phyloP scores from a whole-genome alignment of 2,329 filamentous ascomycete genomes.

The Leptographium galeiforme region DNA sequence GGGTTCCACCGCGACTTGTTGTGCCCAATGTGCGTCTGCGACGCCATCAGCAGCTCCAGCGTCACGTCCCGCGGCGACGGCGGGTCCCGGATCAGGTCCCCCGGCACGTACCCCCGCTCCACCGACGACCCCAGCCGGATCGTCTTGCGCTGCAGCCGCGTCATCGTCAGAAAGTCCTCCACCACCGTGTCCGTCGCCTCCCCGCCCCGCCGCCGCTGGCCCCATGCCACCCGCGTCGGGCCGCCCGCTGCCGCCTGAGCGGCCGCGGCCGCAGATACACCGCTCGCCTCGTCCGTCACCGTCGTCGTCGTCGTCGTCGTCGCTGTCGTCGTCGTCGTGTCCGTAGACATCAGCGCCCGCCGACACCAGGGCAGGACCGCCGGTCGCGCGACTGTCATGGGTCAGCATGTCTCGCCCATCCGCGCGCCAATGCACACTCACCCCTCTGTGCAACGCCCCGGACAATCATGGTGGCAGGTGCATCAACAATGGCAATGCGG shows the following conservation, averaged over 20 bases:
- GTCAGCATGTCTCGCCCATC: not conserved
- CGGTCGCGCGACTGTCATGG: not conserved
- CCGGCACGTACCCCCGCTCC: conserved; percentile 48
- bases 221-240: not conserved
- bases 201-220: not conserved
- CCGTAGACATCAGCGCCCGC: conserved; percentile 23
- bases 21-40: conserved; percentile 82
- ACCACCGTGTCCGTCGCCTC: conserved; percentile 16
- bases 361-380: conserved; percentile 16
- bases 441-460: conserved; percentile 43
- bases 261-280: not conserved
- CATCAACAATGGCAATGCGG: not conserved
- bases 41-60: conserved; percentile 78
- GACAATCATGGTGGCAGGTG: conserved; percentile 36
- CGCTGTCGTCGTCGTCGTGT: conserved; percentile 14
- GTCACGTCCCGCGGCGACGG: conserved; percentile 69
- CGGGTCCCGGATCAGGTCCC: conserved; percentile 55
- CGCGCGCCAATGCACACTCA: conserved; percentile 17
- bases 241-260: not conserved
- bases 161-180: conserved; percentile 21
- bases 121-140: conserved; percentile 34
- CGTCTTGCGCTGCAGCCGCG: conserved; percentile 31
- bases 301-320: conserved; percentile 14
- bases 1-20: conserved; percentile 89
- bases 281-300: conserved; percentile 4